Evolutionary conservation across 495 filamentous ascomycete species (phyloP), one percentile per base, ranked within the genome.

Genomic region (Hyaloscypha finlandica): DNA sequence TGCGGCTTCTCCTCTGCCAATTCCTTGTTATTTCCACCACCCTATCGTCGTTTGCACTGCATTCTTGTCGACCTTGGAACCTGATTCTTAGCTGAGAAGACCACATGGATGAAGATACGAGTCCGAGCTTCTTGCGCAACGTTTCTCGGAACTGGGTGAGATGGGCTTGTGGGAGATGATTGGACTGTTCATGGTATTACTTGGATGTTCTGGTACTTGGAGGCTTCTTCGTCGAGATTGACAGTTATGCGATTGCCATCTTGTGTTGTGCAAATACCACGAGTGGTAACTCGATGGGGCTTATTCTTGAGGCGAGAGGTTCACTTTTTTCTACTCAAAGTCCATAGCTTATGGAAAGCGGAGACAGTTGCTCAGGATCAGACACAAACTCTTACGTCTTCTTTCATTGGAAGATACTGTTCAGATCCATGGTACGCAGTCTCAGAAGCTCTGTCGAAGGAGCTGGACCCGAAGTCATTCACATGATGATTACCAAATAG

Each of bases 291-390:
- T 96, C 92, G 93, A 99, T 97, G 95, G 95, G 95, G 95, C 95
- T 97, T 92, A 99, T 97, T 97, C 92, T 97, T 92, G 95, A 92
- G 88, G 90, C 93, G 93, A 97, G 94, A 91, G 89, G 91, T 86
- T 84, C 83, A 65, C 33, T 75, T 80, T 77, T 77, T 78, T 80
- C 76, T 12, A 3, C 35, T 74, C 72, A 58, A 79, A 79, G 82
- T 88, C 86, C 82, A 85, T 87, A 85, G 86, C 86, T 87, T 88
- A 87, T 86, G 77, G 74, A 87, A 87, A 85, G 82, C 81, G 81
- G 82, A 77, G 78, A 70, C 65, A 19, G 4, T 37, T 37, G 32
- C 60, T 42, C 52, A 58, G 55, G 67, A 73, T 60, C 45, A 52
- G 60, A 54, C 59, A 19, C 39, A 71, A 58, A 68, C 67, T 77